Evolutionary conservation across 164 flowering plant species (phyloP).

Genomic region (Protea cynaroides): DNA sequence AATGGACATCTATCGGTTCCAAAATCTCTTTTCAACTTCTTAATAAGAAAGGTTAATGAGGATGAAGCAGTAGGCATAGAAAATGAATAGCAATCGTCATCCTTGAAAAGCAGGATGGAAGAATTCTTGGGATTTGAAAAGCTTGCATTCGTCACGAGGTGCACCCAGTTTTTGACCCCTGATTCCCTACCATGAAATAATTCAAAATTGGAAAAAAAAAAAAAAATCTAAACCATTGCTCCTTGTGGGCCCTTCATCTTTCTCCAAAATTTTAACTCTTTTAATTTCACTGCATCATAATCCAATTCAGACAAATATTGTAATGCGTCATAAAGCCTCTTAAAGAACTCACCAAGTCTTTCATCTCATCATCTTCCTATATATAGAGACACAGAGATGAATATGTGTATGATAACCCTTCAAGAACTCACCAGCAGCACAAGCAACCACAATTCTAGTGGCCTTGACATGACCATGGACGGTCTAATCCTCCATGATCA

Average conservation of each 20-base stretch:
- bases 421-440: constrained; percentile 9
- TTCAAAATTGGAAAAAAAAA: background rate
- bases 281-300: background rate
- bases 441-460: constrained; percentile 22
- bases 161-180: constrained; percentile 19
- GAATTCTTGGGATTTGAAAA: constrained; percentile 6
- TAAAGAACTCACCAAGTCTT: constrained; percentile 1
- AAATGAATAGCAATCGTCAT: constrained; percentile 18
- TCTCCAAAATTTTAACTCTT: background rate
- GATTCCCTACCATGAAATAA: background rate
- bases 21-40: background rate
- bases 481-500: constrained; percentile 24
- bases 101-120: constrained; percentile 2
- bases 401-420: constrained; percentile 4
- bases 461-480: constrained; percentile 26
- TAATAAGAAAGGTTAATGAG: background rate
- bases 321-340: constrained; percentile 1
- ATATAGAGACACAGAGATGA: constrained; percentile 8
- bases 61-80: constrained; percentile 12
- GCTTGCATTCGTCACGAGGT: constrained; percentile 17
- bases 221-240: constrained; percentile 9
- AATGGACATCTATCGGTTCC: too few relatives aligned
- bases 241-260: constrained; percentile 7
- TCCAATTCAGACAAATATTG: constrained; percentile 14
- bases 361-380: constrained; percentile 5